A percentile compares a stretch with the other conserved stretches of the same genome.
Conservation (phyloP, 768 basidiomycete species). For the Serpula lacrymans region DNA sequence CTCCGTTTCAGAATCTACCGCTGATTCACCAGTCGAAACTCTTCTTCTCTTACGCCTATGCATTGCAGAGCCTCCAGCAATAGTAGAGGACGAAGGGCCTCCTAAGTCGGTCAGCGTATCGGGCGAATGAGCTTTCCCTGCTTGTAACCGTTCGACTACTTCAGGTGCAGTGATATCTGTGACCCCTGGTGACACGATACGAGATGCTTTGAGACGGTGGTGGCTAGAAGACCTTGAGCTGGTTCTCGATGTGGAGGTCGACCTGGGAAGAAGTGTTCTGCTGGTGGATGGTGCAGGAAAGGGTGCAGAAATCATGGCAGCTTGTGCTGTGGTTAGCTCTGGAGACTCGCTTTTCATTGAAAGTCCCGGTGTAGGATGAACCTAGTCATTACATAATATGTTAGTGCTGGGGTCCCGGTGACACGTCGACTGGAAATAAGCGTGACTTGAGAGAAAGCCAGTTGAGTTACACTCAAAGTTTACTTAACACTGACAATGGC, state of each 20-base stretch:
- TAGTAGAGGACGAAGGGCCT: background rate
- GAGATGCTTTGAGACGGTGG: too few relatives aligned
- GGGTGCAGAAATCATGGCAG: background rate
- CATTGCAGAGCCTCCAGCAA: background rate
- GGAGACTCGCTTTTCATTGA: background rate
- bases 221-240: conserved; percentile 4
- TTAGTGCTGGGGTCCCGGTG: background rate
- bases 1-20: conserved; percentile 4
- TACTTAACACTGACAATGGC: conserved; percentile 8
- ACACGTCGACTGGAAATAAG: background rate
- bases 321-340: background rate
- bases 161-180: too few relatives aligned
- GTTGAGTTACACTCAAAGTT: too few relatives aligned
- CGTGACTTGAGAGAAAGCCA: background rate
- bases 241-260: conserved; percentile 4
- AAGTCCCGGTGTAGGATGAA: background rate
- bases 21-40: conserved; percentile 6
- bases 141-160: too few relatives aligned
- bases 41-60: conserved; percentile 4
- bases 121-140: background rate
- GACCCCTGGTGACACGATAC: too few relatives aligned
- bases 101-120: background rate
- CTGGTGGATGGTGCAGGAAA: conserved; percentile 7
- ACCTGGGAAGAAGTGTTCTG: conserved; percentile 5
- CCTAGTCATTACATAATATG: background rate